A percentile compares a stretch with the other conserved stretches of the same genome.
Conservation (phyloP, 2,329 filamentous ascomycete genomes). For the Arthrinium phaeospermum region DNA sequence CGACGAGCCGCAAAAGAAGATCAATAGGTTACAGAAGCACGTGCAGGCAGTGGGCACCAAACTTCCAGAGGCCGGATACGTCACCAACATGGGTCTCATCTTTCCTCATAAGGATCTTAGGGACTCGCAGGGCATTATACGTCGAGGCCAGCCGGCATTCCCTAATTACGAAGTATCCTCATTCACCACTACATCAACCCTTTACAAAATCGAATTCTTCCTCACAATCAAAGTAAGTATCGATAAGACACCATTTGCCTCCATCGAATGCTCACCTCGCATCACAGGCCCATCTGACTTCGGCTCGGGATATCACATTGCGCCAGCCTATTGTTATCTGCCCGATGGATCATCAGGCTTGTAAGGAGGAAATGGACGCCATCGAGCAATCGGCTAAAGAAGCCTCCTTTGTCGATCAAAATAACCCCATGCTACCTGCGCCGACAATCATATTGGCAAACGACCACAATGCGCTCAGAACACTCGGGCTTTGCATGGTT, state of each 20-base stretch:
- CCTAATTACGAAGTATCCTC: slow-evolving; percentile 87
- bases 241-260: background rate
- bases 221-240: slow-evolving; percentile 82
- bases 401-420: slow-evolving; percentile 83
- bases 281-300: slow-evolving; percentile 80
- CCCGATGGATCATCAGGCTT: slow-evolving; percentile 91
- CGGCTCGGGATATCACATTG: slow-evolving; percentile 84
- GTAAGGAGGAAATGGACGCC: slow-evolving; percentile 98
- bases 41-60: slow-evolving; percentile 81
- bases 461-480: slow-evolving; percentile 69
- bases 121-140: slow-evolving; percentile 86
- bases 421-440: slow-evolving; percentile 91
- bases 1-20: slow-evolving; percentile 89
- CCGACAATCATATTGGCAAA: slow-evolving; percentile 79
- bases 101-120: slow-evolving; percentile 90
- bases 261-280: slow-evolving; percentile 6
- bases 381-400: slow-evolving; percentile 97
- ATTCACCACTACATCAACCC: slow-evolving; percentile 90
- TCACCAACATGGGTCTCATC: slow-evolving; percentile 88
- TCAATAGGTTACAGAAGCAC: slow-evolving; percentile 85
- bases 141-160: slow-evolving; percentile 83
- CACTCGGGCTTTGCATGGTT: slow-evolving; percentile 68
- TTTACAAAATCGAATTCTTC: slow-evolving; percentile 99
- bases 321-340: slow-evolving; percentile 96
- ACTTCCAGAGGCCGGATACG: slow-evolving; percentile 88